Base-by-base conservation (phyloP, 345 rosid species). In the Eucalyptus sideroxylon region DNA sequence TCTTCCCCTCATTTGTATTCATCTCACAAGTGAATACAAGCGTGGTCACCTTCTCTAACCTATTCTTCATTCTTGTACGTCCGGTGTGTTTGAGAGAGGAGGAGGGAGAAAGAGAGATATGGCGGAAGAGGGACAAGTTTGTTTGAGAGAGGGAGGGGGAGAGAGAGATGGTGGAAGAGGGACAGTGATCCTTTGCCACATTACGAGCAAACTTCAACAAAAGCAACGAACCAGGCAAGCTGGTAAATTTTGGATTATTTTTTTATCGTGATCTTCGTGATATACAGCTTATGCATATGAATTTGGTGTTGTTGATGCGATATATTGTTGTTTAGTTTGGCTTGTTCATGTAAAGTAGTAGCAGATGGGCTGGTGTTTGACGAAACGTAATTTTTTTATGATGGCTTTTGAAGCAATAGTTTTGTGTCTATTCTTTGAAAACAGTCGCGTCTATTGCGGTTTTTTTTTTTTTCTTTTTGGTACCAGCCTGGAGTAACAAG, bases 131-230 rank as follows among this genome's bases (percentile, higher is more conserved):
- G 11, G 59, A 55, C 26, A 21, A 55, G 59, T 55, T 55, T 55
- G 59, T 55, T 55, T 55, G 77, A 89, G 87, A 30, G 59, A 12
- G 51, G n/a, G 53, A 12, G 88, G 31, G 45, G 51, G 65, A 62
- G 89, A 42, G 62, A 82, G 86, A 88, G 86, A 93, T 91, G 92
- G 93, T 92, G 53, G 93, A 95, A 91, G 96, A 94, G 51, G 98
- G 99, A 88, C 96, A 65, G 96, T 97, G 77, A 93, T 95, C 87
- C 86, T 92, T 9, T 96, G 97, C 90, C 97, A 94, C 95, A 93
- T 94, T 50, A 87, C 55, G 90, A 94, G 72, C 96, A 96, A 62
- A 92, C 55, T 51, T 97, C 17, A 88, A 91, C 89, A 94, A 90
- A 91, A 92, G 92, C 51, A 94, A 94, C 17, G 95, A 91, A n/a